phyloP scores from a whole-genome alignment of 2,329 filamentous ascomycete species.

The Diaporthe sp. region DNA sequence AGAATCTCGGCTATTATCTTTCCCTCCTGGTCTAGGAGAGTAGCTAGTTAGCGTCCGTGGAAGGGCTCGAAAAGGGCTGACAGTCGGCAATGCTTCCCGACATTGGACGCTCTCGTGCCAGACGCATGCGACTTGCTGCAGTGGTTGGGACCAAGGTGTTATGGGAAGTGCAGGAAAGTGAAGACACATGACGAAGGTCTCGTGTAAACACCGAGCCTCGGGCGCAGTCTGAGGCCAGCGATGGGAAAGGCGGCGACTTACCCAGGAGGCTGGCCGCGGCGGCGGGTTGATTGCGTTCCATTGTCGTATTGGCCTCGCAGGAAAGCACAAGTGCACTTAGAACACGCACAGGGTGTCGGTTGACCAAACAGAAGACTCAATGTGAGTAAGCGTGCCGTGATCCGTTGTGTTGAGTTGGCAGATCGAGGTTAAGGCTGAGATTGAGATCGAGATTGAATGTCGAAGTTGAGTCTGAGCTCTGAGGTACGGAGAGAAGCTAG shows the following conservation, averaged over 20 bases:
- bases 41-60: conserved; percentile 35
- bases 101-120: background rate
- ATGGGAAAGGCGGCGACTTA: conserved; percentile 15
- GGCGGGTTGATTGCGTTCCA: conserved; percentile 43
- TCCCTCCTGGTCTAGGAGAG: conserved; percentile 58
- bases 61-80: no score
- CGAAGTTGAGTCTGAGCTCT: background rate
- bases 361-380: background rate
- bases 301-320: conserved; percentile 22
- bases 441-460: background rate
- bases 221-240: background rate
- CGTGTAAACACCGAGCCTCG: background rate
- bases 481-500: background rate
- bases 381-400: background rate
- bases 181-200: background rate
- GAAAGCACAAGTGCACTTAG: background rate
- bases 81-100: background rate
- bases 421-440: background rate
- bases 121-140: background rate
- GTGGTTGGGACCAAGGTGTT: background rate
- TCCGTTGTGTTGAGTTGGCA: background rate
- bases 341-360: background rate
- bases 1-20: conserved; percentile 60
- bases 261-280: conserved; percentile 42
- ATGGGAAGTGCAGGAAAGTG: background rate